These are phyloP conservation scores for Diaporthe aspalathi DNA, from an alignment of 2,329 filamentous ascomycete genomes.

Conservation along the genomic window DNA sequence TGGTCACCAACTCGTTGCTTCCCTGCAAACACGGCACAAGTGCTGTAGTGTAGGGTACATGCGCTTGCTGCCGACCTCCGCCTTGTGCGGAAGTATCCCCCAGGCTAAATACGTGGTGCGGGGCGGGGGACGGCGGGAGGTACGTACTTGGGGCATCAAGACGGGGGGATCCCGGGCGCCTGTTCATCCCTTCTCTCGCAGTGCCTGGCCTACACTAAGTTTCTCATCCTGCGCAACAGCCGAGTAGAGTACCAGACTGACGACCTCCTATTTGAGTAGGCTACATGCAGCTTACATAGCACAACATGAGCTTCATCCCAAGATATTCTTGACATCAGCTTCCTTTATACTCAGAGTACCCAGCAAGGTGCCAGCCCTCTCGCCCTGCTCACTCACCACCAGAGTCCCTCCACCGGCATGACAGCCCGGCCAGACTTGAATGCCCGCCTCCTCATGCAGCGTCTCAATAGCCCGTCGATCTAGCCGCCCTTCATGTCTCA, in stretches of 20 bases:
- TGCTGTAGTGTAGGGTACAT: background rate
- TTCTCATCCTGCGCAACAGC: constrained; percentile 4
- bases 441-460: constrained; percentile 26
- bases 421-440: background rate
- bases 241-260: too few species aligned
- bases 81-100: background rate
- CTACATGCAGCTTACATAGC: background rate
- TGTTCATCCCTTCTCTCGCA: constrained; percentile 31
- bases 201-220: constrained; percentile 17
- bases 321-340: background rate
- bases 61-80: background rate
- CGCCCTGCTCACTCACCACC: background rate
- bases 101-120: background rate
- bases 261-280: too few species aligned
- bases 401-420: constrained; percentile 2
- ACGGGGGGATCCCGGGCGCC: constrained; percentile 19
- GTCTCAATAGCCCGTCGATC: constrained; percentile 20
- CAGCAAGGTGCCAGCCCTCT: background rate
- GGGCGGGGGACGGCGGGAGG: background rate
- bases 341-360: background rate
- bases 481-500: constrained; percentile 25
- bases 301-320: background rate
- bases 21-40: constrained; percentile 23
- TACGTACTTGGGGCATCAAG: constrained; percentile 1
- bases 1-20: constrained; percentile 4